Evolutionary conservation across 768 basidiomycete species (phyloP).

Genomic region (Heimioporus sp.): DNA sequence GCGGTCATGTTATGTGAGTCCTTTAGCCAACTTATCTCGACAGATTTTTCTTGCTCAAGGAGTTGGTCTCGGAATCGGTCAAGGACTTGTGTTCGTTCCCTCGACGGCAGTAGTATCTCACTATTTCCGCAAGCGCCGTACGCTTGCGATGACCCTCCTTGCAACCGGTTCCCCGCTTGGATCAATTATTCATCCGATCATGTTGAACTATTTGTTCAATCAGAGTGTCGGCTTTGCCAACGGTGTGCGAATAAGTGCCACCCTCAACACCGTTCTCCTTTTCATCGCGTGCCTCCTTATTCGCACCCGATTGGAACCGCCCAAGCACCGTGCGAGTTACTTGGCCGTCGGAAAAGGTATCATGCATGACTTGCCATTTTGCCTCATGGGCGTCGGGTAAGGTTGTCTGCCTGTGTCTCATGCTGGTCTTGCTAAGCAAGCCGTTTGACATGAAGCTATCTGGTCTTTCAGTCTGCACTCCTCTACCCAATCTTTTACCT

Average conservation of each 20-base stretch:
- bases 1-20: neutral
- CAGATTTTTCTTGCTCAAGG: slow-evolving; percentile 53
- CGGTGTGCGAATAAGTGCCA: slow-evolving; percentile 50
- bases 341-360: slow-evolving; percentile 13
- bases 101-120: slow-evolving; percentile 42
- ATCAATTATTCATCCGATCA: slow-evolving; percentile 23
- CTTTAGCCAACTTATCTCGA: neutral
- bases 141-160: slow-evolving; percentile 44
- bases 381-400: slow-evolving; percentile 20
- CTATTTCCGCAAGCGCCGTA: slow-evolving; percentile 41
- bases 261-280: slow-evolving; percentile 37
- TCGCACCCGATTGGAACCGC: slow-evolving; percentile 40
- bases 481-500: slow-evolving; percentile 56
- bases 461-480: slow-evolving; percentile 35
- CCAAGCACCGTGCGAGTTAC: slow-evolving; percentile 14
- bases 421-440: neutral
- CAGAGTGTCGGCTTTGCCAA: slow-evolving; percentile 37
- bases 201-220: slow-evolving; percentile 30
- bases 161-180: slow-evolving; percentile 37
- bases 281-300: slow-evolving; percentile 31
- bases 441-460: slow-evolving; percentile 2
- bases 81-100: slow-evolving; percentile 48
- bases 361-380: slow-evolving; percentile 15
- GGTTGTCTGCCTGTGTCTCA: neutral
- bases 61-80: slow-evolving; percentile 42